A percentile compares a stretch with the other conserved stretches of the same genome.
phyloP scores from a whole-genome alignment of 768 basidiomycete species.

The Coprinopsis marcescibilis region DNA sequence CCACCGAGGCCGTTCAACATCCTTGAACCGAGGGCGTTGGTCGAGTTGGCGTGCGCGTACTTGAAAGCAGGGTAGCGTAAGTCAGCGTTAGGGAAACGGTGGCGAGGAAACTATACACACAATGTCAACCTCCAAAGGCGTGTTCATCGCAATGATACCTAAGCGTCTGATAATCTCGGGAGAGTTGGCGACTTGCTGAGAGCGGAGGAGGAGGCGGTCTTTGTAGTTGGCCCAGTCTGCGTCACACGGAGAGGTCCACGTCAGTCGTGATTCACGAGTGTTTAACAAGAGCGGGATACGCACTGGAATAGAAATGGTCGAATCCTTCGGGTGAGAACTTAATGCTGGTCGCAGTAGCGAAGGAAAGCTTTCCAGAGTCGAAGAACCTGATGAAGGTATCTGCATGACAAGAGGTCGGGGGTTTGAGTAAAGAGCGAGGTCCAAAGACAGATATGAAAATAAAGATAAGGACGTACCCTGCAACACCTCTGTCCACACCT shows the following conservation, averaged over 20 bases:
- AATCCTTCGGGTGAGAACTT: slow-evolving; percentile 22
- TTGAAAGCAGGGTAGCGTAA: slow-evolving; percentile 8
- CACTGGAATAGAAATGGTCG: slow-evolving; percentile 43
- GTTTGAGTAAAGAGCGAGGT: no score
- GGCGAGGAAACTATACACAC: slow-evolving; percentile 20
- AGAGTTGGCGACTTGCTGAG: slow-evolving; percentile 46
- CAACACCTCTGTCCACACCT: slow-evolving; percentile 46
- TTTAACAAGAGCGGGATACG: slow-evolving; percentile 4
- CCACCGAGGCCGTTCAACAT: slow-evolving; percentile 48
- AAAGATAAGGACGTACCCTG: slow-evolving; percentile 41
- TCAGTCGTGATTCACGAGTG: not conserved
- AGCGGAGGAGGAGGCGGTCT: slow-evolving; percentile 40
- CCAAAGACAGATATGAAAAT: slow-evolving; percentile 40
- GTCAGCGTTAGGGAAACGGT: not conserved
- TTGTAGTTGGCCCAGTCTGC: slow-evolving; percentile 42
- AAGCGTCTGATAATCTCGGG: slow-evolving; percentile 43
- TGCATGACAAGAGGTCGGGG: no score
- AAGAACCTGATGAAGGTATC: slow-evolving; percentile 41
- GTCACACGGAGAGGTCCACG: not conserved
- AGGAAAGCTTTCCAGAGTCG: no score
- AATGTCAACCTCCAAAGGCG: slow-evolving; percentile 45
- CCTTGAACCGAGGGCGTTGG: slow-evolving; percentile 42
- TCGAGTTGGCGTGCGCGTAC: slow-evolving; percentile 49
- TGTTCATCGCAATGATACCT: slow-evolving; percentile 48
- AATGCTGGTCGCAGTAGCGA: not conserved